A percentile compares a stretch with the other conserved stretches of the same genome.
Conservation (phyloP, 2,329 filamentous ascomycete species). For the Calonectria henricotiae region DNA sequence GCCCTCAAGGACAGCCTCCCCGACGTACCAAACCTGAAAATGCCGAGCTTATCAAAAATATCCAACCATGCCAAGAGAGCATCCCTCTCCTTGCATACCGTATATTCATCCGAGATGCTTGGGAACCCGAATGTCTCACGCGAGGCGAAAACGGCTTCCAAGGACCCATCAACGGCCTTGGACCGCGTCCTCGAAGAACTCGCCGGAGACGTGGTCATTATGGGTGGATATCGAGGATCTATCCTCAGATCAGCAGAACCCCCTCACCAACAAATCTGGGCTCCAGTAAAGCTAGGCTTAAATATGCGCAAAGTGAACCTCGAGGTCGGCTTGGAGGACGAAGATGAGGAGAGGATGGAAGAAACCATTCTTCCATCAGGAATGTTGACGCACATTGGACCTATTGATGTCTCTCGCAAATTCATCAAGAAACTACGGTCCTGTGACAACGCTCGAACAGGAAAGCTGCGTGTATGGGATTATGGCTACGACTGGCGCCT, state of each 20-base stretch:
- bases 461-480: slow-evolving; percentile 85
- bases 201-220: slow-evolving; percentile 87
- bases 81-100: slow-evolving; percentile 54
- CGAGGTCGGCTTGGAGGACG: slow-evolving; percentile 85
- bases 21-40: slow-evolving; percentile 83
- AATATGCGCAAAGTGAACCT: slow-evolving; percentile 94
- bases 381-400: slow-evolving; percentile 93
- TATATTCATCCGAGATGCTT: slow-evolving; percentile 51
- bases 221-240: slow-evolving; percentile 93
- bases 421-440: slow-evolving; percentile 84
- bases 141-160: slow-evolving; percentile 36
- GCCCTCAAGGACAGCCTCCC: slow-evolving; percentile 91
- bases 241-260: slow-evolving; percentile 88
- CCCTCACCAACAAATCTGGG: slow-evolving; percentile 91
- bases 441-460: slow-evolving; percentile 80
- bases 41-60: slow-evolving; percentile 75
- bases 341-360: slow-evolving; percentile 88
- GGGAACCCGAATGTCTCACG: slow-evolving; percentile 50
- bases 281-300: slow-evolving; percentile 92
- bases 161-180: slow-evolving; percentile 54
- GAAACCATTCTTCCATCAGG: slow-evolving; percentile 88
- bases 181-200: slow-evolving; percentile 77
- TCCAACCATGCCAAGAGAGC: slow-evolving; percentile 56
- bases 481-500: slow-evolving; percentile 97
- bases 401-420: slow-evolving; percentile 89